Percentiles rank a stretch among this genome's conserved stretches.
Conservation (phyloP, 768 basidiomycete genomes). For the Ephemerocybe angulata region DNA sequence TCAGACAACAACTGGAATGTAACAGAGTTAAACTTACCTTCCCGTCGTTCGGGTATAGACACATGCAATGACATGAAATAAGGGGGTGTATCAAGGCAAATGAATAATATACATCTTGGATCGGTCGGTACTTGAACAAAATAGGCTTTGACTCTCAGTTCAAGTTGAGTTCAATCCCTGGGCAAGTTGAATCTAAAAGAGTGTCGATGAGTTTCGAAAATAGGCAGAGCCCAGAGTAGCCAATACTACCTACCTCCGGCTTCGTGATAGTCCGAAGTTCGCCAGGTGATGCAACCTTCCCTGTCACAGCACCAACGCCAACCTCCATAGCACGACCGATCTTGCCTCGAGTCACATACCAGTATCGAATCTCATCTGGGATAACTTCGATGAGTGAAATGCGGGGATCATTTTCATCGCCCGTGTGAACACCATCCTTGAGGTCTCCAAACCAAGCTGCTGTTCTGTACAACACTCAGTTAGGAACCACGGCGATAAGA, state of each 20-base stretch:
- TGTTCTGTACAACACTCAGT: conserved; percentile 35
- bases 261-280: conserved; percentile 72
- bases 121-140: too few species aligned
- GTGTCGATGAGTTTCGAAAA: not conserved
- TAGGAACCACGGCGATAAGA: not conserved
- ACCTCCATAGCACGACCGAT: conserved; percentile 59
- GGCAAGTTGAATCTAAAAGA: conserved; percentile 40
- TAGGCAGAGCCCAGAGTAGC: not conserved
- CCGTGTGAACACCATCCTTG: conserved; percentile 80
- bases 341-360: conserved; percentile 59
- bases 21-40: too few species aligned
- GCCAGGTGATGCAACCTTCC: conserved; percentile 65
- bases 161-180: conserved; percentile 33
- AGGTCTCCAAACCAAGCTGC: conserved; percentile 84
- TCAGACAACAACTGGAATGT: too few species aligned
- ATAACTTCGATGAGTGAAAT: conserved; percentile 75
- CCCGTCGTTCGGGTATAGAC: too few species aligned
- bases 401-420: conserved; percentile 75
- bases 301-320: conserved; percentile 55
- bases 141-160: too few species aligned
- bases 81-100: too few species aligned
- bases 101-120: too few species aligned
- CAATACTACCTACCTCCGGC: conserved; percentile 63
- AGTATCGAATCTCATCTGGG: conserved; percentile 81
- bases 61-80: too few species aligned